A percentile compares a stretch with the other conserved stretches of the same genome.
Conservation (phyloP, 1,139 yeast genomes). For the Lodderomyces beijingensis region DNA sequence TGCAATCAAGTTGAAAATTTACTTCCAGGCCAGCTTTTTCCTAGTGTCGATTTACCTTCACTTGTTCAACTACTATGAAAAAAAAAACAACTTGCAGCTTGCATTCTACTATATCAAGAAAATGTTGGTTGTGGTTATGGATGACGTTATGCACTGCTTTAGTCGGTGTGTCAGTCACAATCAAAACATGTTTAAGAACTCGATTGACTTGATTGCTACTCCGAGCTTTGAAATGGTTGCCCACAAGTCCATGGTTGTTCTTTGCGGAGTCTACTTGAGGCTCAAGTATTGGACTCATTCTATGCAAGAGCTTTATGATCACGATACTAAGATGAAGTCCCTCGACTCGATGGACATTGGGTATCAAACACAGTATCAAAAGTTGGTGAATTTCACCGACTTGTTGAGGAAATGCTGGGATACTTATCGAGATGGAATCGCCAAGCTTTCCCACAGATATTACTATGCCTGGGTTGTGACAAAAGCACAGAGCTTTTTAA, state of each 20-base stretch:
- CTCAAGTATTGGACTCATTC: slow-evolving; percentile 10
- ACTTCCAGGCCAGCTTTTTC: slow-evolving; percentile 19
- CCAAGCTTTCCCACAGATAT: slow-evolving; percentile 25
- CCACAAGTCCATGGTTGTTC: slow-evolving; percentile 27
- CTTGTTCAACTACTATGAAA: slow-evolving; percentile 36
- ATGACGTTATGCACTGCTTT: slow-evolving; percentile 32
- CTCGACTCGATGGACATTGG: slow-evolving; percentile 7
- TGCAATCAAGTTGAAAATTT: slow-evolving; percentile 20
- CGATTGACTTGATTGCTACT: slow-evolving; percentile 33
- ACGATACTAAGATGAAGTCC: slow-evolving; percentile 11
- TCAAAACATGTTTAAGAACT: slow-evolving; percentile 15
- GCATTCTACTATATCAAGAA: slow-evolving; percentile 31
- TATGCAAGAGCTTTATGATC: slow-evolving; percentile 10
- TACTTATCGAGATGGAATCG: slow-evolving; percentile 16
- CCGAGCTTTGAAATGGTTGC: slow-evolving; percentile 32
- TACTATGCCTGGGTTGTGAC: slow-evolving; percentile 36
- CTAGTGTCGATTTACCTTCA: slow-evolving; percentile 27
- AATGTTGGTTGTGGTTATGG: slow-evolving; percentile 20
- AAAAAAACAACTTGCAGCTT: slow-evolving; percentile 17
- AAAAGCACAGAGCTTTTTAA: slow-evolving; percentile 27
- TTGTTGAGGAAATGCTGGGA: slow-evolving; percentile 17
- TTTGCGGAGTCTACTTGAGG: slow-evolving; percentile 22
- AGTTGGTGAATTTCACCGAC: slow-evolving; percentile 13
- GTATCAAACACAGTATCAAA: slow-evolving; percentile 13
- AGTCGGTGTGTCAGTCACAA: slow-evolving; percentile 20